Percentiles rank a stretch among this genome's conserved stretches.
Evolutionary conservation across 106 monocot species (phyloP).

Genomic region (Narthecium ossifragum): DNA sequence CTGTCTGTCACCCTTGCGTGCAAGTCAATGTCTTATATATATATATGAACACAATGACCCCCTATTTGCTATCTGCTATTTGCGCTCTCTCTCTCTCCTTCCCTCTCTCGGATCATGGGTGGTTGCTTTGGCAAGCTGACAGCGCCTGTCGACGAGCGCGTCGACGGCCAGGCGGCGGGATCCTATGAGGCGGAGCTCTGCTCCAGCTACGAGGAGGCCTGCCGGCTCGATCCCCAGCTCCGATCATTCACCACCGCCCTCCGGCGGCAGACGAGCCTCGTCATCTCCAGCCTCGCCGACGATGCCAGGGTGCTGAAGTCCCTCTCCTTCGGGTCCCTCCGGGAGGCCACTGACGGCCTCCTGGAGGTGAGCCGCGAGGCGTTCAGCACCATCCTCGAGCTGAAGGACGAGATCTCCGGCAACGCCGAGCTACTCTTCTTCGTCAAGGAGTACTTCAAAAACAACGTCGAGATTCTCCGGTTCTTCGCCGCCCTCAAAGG

Average conservation of each 20-base stretch:
- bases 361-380: slow-evolving; percentile 39
- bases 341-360: slow-evolving; percentile 26
- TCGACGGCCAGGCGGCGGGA: neutral
- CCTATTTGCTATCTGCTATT: no score
- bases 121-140: no score
- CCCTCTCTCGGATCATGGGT: neutral
- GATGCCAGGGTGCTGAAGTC: slow-evolving; percentile 20
- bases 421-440: slow-evolving; percentile 36
- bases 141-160: neutral
- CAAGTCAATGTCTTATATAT: no score
- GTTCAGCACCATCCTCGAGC: slow-evolving; percentile 32
- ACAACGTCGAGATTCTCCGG: slow-evolving; percentile 34
- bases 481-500: slow-evolving; percentile 41
- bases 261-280: slow-evolving; percentile 23
- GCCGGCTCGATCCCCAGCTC: no score
- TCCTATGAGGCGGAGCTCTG: neutral
- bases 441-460: slow-evolving; percentile 52
- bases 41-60: no score
- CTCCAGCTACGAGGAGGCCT: slow-evolving; percentile 22
- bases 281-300: slow-evolving; percentile 27
- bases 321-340: slow-evolving; percentile 42
- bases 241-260: slow-evolving; percentile 28
- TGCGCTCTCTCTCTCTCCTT: no score
- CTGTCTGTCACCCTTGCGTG: no score
- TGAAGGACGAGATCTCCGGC: slow-evolving; percentile 35